phyloP scores from a whole-genome alignment of 768 basidiomycete species.

The Gloeophyllum trabeum region DNA sequence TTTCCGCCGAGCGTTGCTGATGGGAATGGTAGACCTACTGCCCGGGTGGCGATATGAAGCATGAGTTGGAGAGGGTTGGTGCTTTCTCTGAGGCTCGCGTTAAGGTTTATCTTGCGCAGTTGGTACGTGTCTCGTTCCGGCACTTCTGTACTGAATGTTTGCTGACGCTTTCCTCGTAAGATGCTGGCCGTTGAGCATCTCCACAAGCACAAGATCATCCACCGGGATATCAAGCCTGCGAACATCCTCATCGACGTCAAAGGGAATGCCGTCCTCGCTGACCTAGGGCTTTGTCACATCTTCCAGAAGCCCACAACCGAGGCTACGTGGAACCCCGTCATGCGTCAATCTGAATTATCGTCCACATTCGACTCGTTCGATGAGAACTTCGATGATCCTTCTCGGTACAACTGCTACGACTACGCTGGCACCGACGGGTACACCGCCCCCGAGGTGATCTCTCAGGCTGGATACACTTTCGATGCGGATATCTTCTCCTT shows the following conservation, averaged over 20 bases:
- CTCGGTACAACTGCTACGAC: background rate
- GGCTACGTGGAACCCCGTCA: too few species aligned
- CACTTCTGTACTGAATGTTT: background rate
- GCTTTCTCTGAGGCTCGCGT: background rate
- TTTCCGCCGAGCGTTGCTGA: too few species aligned
- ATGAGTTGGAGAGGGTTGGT: background rate
- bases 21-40: background rate
- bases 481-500: background rate
- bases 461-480: background rate
- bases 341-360: too few species aligned
- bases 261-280: background rate
- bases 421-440: background rate
- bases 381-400: background rate
- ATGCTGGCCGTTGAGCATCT: constrained; percentile 19
- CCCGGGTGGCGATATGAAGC: background rate
- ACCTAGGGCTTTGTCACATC: background rate
- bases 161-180: background rate
- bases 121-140: background rate
- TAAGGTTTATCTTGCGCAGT: background rate
- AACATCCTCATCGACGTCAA: constrained; percentile 10
- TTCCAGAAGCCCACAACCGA: background rate
- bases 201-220: constrained; percentile 28
- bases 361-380: too few species aligned
- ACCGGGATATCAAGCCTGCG: constrained; percentile 39
- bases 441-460: background rate